Conservation (phyloP, 2,329 filamentous ascomycete genomes). For the Emericellopsis atlantica region DNA sequence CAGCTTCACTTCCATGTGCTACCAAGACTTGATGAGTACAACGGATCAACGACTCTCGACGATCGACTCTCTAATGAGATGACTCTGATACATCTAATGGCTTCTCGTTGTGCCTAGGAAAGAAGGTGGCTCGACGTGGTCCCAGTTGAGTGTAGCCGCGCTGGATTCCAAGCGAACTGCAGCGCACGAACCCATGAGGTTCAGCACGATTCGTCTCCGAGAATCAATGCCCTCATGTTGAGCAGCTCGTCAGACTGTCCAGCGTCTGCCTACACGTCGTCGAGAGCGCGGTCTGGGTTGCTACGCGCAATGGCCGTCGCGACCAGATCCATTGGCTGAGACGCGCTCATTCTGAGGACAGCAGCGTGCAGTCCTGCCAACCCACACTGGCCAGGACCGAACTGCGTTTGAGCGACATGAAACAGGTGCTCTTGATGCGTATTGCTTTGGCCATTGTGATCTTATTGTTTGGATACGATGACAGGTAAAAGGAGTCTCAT, state of each 20-base stretch:
- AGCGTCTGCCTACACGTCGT: neutral
- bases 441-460: too few species aligned
- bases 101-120: too few species aligned
- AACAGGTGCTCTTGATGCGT: neutral
- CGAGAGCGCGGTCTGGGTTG: neutral
- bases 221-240: neutral
- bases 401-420: neutral
- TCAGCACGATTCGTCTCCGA: too few species aligned
- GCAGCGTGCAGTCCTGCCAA: neutral
- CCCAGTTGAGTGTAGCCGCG: too few species aligned
- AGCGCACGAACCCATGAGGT: too few species aligned
- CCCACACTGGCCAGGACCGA: neutral
- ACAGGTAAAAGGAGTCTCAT: neutral
- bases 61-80: too few species aligned
- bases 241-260: neutral
- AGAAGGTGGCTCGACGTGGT: too few species aligned
- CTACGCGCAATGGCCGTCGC: neutral
- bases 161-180: too few species aligned
- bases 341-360: neutral
- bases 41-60: too few species aligned
- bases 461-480: neutral
- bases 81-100: too few species aligned
- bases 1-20: too few species aligned
- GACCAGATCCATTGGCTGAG: constrained; percentile 3
- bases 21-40: too few species aligned